These are phyloP conservation scores for Penicillium sumatraense DNA, from an alignment of 2,329 filamentous ascomycete genomes.

Conservation along the genomic window DNA sequence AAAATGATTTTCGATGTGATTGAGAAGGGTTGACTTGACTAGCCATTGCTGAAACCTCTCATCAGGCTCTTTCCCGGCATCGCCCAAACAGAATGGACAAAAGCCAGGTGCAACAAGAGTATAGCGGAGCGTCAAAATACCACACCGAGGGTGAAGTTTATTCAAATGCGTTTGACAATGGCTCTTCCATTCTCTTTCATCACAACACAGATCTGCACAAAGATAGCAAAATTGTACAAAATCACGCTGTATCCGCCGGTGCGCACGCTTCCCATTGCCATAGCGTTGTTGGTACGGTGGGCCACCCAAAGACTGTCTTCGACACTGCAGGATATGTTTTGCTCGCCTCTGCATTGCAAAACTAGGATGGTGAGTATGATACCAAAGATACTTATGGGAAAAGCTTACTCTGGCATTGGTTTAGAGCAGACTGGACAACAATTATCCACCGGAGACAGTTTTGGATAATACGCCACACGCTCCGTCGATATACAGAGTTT, in stretches of 20 bases:
- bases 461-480: conserved; percentile 21
- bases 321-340: conserved; percentile 19
- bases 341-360: conserved; percentile 8
- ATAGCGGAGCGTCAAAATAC: conserved; percentile 5
- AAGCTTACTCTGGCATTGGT: conserved; percentile 5
- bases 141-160: background rate
- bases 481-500: conserved; percentile 3
- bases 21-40: conserved; percentile 15
- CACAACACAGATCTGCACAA: conserved; percentile 1
- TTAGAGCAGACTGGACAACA: conserved; percentile 5
- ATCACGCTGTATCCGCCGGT: conserved; percentile 4
- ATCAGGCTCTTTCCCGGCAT: conserved; percentile 8
- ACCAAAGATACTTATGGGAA: background rate
- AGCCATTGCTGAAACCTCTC: conserved; percentile 20
- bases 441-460: conserved; percentile 6
- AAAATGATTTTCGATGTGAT: conserved; percentile 14
- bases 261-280: conserved; percentile 14
- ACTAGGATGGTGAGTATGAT: conserved; percentile 5
- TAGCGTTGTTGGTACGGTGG: conserved; percentile 15
- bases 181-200: conserved; percentile 1
- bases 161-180: background rate
- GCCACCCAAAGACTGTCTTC: conserved; percentile 8
- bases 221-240: conserved; percentile 22
- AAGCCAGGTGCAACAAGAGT: conserved; percentile 5
- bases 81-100: conserved; percentile 9